phyloP scores from a whole-genome alignment of 2,329 filamentous ascomycete genomes.

The Camillea tinctor region DNA sequence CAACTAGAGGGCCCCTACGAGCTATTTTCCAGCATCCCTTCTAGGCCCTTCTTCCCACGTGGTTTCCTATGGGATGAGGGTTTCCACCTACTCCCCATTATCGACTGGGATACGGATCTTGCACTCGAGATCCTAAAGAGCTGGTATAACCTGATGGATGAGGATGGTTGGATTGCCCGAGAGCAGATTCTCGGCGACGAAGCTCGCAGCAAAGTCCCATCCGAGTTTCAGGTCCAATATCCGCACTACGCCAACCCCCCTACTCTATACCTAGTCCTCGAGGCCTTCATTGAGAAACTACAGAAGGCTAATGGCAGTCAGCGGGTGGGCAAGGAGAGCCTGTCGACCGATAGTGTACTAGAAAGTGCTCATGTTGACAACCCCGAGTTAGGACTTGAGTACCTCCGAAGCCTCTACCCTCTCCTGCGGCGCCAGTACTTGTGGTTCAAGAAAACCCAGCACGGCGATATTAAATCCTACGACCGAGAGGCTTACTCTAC shows the following conservation, averaged over 20 bases:
- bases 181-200: conserved; percentile 93
- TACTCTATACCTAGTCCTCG: conserved; percentile 86
- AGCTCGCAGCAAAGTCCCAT: conserved; percentile 89
- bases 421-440: conserved; percentile 84
- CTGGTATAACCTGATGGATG: conserved; percentile 95
- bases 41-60: conserved; percentile 90
- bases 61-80: conserved; percentile 99
- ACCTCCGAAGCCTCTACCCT: conserved; percentile 47
- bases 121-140: conserved; percentile 85
- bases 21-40: conserved; percentile 88
- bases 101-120: conserved; percentile 92
- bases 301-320: conserved; percentile 52
- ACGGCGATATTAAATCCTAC: conserved; percentile 85
- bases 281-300: conserved; percentile 79
- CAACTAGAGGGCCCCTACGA: conserved; percentile 78
- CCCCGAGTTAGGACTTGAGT: conserved; percentile 25
- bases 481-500: conserved; percentile 83
- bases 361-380: conserved; percentile 67
- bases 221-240: conserved; percentile 92
- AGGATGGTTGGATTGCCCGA: conserved; percentile 94
- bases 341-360: conserved; percentile 41
- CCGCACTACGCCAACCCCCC: conserved; percentile 97
- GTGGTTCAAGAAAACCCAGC: conserved; percentile 94
- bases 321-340: conserved; percentile 41
- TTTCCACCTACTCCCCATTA: conserved; percentile 86